phyloP scores from a whole-genome alignment of 306 rosid genomes.

The Lathyrus sativus region DNA sequence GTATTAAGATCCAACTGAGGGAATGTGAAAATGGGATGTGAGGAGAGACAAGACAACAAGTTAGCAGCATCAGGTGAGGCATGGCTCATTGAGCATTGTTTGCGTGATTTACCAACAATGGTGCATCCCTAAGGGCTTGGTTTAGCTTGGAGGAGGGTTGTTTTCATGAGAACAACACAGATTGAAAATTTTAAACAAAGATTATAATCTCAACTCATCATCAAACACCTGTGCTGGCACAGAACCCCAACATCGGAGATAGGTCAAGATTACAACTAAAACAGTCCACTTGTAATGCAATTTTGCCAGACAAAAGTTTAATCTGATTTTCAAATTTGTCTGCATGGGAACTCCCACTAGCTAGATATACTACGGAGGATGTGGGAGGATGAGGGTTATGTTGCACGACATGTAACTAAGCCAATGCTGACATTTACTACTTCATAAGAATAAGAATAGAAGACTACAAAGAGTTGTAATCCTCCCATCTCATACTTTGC shows the following conservation, averaged over 20 bases:
- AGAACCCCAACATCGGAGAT: background rate
- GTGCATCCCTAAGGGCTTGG: background rate
- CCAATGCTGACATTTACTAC: background rate
- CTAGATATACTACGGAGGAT: background rate
- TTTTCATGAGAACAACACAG: too few species aligned
- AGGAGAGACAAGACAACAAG: background rate
- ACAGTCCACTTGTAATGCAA: background rate
- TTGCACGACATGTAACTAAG: background rate
- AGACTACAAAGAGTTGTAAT: too few species aligned
- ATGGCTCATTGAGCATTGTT: background rate
- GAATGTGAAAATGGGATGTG: background rate
- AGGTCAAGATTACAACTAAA: conserved; percentile 5
- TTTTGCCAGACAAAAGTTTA: background rate
- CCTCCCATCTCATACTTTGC: background rate
- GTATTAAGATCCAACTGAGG: background rate
- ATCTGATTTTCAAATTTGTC: background rate
- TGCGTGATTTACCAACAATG: background rate
- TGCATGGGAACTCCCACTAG: background rate
- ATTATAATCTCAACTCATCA: too few species aligned
- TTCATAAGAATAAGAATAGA: background rate
- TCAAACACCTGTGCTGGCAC: background rate
- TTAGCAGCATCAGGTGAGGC: conserved; percentile 2
- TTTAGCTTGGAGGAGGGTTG: too few species aligned
- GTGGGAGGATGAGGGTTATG: background rate
- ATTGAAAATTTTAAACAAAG: too few species aligned